Conservation (phyloP, 73 alveolate genomes). For the Paramecium caudatum region DNA sequence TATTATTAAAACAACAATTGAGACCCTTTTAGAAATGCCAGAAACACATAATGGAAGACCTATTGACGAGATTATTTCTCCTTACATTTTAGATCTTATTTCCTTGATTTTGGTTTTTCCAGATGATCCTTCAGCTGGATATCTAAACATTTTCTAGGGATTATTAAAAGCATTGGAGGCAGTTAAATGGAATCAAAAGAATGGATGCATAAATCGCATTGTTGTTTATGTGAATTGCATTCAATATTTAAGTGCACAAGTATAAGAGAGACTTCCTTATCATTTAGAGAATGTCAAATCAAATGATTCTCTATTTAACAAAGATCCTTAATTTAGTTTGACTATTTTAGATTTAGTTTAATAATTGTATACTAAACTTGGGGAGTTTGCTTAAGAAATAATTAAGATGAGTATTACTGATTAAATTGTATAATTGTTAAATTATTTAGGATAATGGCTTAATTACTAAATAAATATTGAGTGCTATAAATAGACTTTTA, state of each 20-base stretch:
- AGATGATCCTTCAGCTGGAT: slow-evolving; percentile 73
- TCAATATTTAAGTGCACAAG: slow-evolving; percentile 59
- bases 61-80: slow-evolving; percentile 32
- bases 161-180: slow-evolving; percentile 30
- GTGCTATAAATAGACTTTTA: slow-evolving; percentile 65
- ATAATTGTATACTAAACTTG: slow-evolving; percentile 34
- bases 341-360: slow-evolving; percentile 65
- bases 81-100: slow-evolving; percentile 36
- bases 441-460: slow-evolving; percentile 62
- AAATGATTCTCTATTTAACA: slow-evolving; percentile 61
- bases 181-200: slow-evolving; percentile 58
- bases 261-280: slow-evolving; percentile 74
- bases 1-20: slow-evolving; percentile 62
- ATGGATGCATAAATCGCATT: slow-evolving; percentile 65
- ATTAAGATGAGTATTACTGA: slow-evolving; percentile 1
- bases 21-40: slow-evolving; percentile 65
- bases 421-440: slow-evolving; percentile 15
- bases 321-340: slow-evolving; percentile 67
- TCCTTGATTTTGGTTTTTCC: slow-evolving; percentile 70
- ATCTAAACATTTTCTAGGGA: slow-evolving; percentile 57
- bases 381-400: slow-evolving; percentile 45
- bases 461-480: slow-evolving; percentile 23
- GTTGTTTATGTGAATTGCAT: slow-evolving; percentile 52
- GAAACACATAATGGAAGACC: slow-evolving; percentile 38
- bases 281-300: slow-evolving; percentile 74